Evolutionary conservation across 2,329 filamentous ascomycete species (phyloP), one percentile per base, ranked within the genome.

Genomic region (Pseudohalonectria lignicola): DNA sequence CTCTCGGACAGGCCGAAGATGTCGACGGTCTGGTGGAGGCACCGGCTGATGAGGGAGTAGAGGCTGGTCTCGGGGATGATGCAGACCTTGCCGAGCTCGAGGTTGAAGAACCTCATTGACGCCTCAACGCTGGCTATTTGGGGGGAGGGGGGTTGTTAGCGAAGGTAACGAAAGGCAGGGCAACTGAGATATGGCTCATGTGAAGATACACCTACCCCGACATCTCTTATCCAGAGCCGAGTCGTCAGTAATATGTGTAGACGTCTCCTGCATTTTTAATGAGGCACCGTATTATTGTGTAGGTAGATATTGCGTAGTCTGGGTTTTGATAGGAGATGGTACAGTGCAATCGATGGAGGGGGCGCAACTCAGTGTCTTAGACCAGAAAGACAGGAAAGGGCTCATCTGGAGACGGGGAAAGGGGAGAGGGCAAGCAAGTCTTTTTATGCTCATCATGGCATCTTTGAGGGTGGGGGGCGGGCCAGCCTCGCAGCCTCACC

Each of bases 111-210:
- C 10, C 44, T 41, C 8, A 54, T 43, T 13, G 53, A 47, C 9
- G 49, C 47, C 19, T 54, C 50, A 26, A 57, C 49, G 45, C 48
- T 51, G 16, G 43, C 55, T 57, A 43, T 4, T 11, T 16, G 16
- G n/a, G 15, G 10, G 16, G 31, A 19, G 18, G 30, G 4, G 15
- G 2, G 15, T 17, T 18, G 30, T 31, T 16, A 31, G 30, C 30
- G n/a, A n/a, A n/a, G n/a, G n/a, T n/a, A n/a, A n/a, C n/a, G n/a
- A n/a, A n/a, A n/a, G n/a, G n/a, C n/a, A n/a, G n/a, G n/a, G n/a
- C n/a, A n/a, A n/a, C n/a, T n/a, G n/a, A n/a, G n/a, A n/a, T n/a
- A n/a, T n/a, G n/a, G n/a, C n/a, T n/a, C n/a, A n/a, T n/a, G n/a
- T n/a, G n/a, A n/a, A n/a, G n/a, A n/a, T n/a, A n/a, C n/a, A 16